Percentiles rank a stretch among this genome's conserved stretches.
Evolutionary conservation across 2,329 filamentous ascomycete species (phyloP).

Genomic region (Fusarium coicis): DNA sequence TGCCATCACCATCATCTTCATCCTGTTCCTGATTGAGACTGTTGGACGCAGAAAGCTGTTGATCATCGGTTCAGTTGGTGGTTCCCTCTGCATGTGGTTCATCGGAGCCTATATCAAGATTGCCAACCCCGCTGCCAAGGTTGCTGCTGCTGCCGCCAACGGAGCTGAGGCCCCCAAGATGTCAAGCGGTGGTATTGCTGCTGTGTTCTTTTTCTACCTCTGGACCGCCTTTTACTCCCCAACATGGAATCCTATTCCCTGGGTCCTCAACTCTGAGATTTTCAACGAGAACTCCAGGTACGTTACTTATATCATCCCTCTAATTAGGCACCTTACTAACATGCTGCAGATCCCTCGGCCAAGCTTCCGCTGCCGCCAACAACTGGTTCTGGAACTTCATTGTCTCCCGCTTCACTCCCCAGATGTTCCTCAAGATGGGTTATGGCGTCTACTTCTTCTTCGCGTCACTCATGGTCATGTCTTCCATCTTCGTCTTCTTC

Average conservation of each 20-base stretch:
- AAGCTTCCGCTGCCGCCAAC: slow-evolving; percentile 75
- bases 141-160: slow-evolving; percentile 45
- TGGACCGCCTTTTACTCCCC: slow-evolving; percentile 72
- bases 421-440: slow-evolving; percentile 68
- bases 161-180: slow-evolving; percentile 7
- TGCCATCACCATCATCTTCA: slow-evolving; percentile 72
- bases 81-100: slow-evolving; percentile 74
- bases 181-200: slow-evolving; percentile 67
- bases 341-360: slow-evolving; percentile 64
- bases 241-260: slow-evolving; percentile 78
- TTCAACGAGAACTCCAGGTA: slow-evolving; percentile 69
- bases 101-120: slow-evolving; percentile 60
- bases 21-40: slow-evolving; percentile 74
- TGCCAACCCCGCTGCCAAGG: slow-evolving; percentile 57
- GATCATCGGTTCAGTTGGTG: slow-evolving; percentile 68
- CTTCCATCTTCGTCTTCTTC: slow-evolving; percentile 70
- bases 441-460: slow-evolving; percentile 78
- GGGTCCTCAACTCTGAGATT: slow-evolving; percentile 81
- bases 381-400: slow-evolving; percentile 82
- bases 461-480: slow-evolving; percentile 68
- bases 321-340: neutral
- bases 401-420: slow-evolving; percentile 73
- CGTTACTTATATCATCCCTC: rapidly evolving
- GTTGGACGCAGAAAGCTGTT: slow-evolving; percentile 66
- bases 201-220: slow-evolving; percentile 73